Percentiles rank a stretch among this genome's conserved stretches.
Evolutionary conservation across 2,329 filamentous ascomycete species (phyloP).

Genomic region (Meredithiella fracta): DNA sequence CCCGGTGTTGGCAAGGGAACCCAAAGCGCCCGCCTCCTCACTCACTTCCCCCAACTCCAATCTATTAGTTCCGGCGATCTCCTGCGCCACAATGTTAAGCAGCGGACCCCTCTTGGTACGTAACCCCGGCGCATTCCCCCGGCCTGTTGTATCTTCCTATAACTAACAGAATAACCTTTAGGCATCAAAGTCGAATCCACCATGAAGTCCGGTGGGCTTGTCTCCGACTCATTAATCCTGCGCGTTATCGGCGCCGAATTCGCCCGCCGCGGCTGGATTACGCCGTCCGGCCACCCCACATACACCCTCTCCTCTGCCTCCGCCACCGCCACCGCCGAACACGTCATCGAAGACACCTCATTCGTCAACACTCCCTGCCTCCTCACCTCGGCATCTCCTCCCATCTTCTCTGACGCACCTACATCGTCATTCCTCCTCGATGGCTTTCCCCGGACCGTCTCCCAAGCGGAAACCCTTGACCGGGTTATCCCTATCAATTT

Average conservation of each 20-base stretch:
- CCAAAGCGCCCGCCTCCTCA: slow-evolving; percentile 75
- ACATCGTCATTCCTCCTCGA: slow-evolving; percentile 86
- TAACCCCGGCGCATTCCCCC: slow-evolving; percentile 11
- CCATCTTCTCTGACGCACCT: slow-evolving; percentile 47
- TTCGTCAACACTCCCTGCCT: slow-evolving; percentile 19
- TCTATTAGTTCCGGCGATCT: slow-evolving; percentile 90
- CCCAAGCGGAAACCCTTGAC: slow-evolving; percentile 65
- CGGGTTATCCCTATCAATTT: slow-evolving; percentile 83
- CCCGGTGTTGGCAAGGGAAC: slow-evolving; percentile 97
- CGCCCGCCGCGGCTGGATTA: slow-evolving; percentile 69
- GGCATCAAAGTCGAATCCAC: slow-evolving; percentile 80
- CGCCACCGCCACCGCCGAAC: slow-evolving; percentile 17
- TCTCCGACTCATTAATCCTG: slow-evolving; percentile 80
- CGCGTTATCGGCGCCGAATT: slow-evolving; percentile 86
- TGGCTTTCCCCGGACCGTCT: slow-evolving; percentile 79
- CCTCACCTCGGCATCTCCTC: slow-evolving; percentile 25
- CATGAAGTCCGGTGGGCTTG: slow-evolving; percentile 78
- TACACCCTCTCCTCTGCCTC: slow-evolving; percentile 8
- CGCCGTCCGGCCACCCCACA: slow-evolving; percentile 25
- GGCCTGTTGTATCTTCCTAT: neutral
- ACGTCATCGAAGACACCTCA: slow-evolving; percentile 20
- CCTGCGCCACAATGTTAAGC: slow-evolving; percentile 80
- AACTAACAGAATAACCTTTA: slow-evolving; percentile 21
- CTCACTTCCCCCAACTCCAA: slow-evolving; percentile 73
- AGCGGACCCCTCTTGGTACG: slow-evolving; percentile 67